Evolutionary conservation across 768 basidiomycete species (phyloP).

Genomic region (Auricularia cornea): DNA sequence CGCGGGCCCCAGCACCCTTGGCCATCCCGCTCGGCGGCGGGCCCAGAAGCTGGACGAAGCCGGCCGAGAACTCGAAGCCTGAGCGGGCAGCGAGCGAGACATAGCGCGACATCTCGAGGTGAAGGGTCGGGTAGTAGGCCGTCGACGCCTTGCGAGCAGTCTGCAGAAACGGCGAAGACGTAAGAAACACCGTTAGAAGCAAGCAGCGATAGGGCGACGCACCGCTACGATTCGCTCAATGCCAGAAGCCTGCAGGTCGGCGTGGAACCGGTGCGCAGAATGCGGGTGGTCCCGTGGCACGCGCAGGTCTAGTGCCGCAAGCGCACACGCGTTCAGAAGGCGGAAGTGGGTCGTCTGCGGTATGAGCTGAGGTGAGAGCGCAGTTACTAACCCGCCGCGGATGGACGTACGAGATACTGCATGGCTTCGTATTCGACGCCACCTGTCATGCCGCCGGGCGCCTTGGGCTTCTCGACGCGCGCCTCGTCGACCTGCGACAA

Average conservation of each 20-base stretch:
- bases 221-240: slow-evolving; percentile 87
- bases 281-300: slow-evolving; percentile 60
- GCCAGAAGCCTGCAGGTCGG: slow-evolving; percentile 83
- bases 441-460: slow-evolving; percentile 97
- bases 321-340: slow-evolving; percentile 74
- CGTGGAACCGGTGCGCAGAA: slow-evolving; percentile 76
- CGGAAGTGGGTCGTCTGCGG: slow-evolving; percentile 78
- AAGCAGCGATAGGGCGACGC: not conserved
- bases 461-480: slow-evolving; percentile 80
- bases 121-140: slow-evolving; percentile 88
- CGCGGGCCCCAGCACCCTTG: slow-evolving; percentile 26
- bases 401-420: slow-evolving; percentile 74
- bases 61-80: slow-evolving; percentile 71
- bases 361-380: not conserved
- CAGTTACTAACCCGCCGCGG: not conserved
- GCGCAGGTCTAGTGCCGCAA: slow-evolving; percentile 53
- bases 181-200: not conserved
- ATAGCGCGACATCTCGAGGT: slow-evolving; percentile 89
- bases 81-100: slow-evolving; percentile 56
- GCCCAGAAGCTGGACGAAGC: slow-evolving; percentile 70
- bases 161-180: slow-evolving; percentile 30
- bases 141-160: slow-evolving; percentile 92
- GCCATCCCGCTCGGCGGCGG: slow-evolving; percentile 59
- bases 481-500: slow-evolving; percentile 75
- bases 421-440: slow-evolving; percentile 98